Evolutionary conservation across 1,139 yeast genomes (phyloP).

Genomic region (Candida sanyaensis): DNA sequence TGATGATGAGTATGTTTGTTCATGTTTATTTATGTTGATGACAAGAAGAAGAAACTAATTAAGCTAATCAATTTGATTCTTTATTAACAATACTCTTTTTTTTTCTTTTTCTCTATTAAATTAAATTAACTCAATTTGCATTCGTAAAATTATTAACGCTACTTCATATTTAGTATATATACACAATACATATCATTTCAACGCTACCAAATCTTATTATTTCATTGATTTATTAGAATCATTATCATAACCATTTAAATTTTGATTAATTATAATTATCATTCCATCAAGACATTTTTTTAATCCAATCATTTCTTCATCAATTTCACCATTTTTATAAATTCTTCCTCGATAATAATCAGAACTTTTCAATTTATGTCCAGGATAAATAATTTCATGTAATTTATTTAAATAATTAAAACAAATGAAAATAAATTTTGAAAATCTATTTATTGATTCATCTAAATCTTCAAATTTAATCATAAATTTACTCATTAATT

Average conservation of each 20-base stretch:
- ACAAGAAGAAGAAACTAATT: too few species aligned
- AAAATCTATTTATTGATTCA: neutral
- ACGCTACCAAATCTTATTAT: neutral
- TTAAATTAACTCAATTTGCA: too few species aligned
- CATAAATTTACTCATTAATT: conserved; percentile 5
- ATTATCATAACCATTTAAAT: neutral
- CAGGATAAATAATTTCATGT: conserved; percentile 3
- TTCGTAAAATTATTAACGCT: too few species aligned
- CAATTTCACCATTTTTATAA: conserved; percentile 5
- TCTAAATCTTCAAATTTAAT: conserved; percentile 5
- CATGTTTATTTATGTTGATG: too few species aligned
- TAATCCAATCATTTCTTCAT: conserved; percentile 8
- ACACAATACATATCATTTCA: neutral
- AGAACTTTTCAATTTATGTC: conserved; percentile 5
- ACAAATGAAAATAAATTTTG: conserved; percentile 1
- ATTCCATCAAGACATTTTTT: conserved; percentile 6
- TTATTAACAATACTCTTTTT: too few species aligned
- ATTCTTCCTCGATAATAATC: conserved; percentile 7
- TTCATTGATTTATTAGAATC: too few species aligned
- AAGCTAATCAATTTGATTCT: too few species aligned
- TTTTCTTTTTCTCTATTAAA: too few species aligned
- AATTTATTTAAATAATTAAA: conserved; percentile 3
- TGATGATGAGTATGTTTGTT: too few species aligned
- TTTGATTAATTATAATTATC: neutral
- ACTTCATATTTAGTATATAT: too few species aligned